These are phyloP conservation scores for Ceratobasidium sp. DNA, from an alignment of 1,284 basidiomycete species.

Conservation along the genomic window DNA sequence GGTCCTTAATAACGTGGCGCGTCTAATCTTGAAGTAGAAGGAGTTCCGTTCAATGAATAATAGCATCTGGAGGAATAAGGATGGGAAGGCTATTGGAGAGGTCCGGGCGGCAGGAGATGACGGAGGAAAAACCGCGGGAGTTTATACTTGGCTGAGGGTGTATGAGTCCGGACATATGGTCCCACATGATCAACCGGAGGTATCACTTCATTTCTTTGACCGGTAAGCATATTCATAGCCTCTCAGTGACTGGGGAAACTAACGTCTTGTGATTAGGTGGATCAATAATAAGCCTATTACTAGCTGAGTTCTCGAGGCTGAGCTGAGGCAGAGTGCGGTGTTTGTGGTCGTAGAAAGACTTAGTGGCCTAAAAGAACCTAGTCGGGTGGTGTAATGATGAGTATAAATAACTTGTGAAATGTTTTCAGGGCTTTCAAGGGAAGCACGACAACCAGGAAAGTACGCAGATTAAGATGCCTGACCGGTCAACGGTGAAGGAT, in stretches of 20 bases:
- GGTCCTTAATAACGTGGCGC: background rate
- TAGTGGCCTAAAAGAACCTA: no score
- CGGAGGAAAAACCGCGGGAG: constrained; percentile 68
- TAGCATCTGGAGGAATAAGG: constrained; percentile 39
- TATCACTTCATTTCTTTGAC: constrained; percentile 30
- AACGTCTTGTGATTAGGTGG: constrained; percentile 3
- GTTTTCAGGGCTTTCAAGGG: no score
- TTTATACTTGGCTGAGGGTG: constrained; percentile 72
- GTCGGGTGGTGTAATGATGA: no score
- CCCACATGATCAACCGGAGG: constrained; percentile 53
- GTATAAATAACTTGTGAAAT: no score
- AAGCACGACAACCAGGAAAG: no score
- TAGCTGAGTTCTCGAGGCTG: background rate
- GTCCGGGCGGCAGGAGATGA: constrained; percentile 54
- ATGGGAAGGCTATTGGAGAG: constrained; percentile 65
- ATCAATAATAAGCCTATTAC: constrained; percentile 23
- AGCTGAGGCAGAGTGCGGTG: background rate
- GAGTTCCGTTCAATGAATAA: constrained; percentile 33
- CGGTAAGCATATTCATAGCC: background rate
- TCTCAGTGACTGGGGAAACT: background rate
- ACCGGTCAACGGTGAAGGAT: no score
- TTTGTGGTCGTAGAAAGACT: background rate
- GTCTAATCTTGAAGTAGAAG: constrained; percentile 9
- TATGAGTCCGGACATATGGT: constrained; percentile 70
- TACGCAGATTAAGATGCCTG: no score